Conservation (phyloP, 768 basidiomycete genomes). For the Amanita muscaria region DNA sequence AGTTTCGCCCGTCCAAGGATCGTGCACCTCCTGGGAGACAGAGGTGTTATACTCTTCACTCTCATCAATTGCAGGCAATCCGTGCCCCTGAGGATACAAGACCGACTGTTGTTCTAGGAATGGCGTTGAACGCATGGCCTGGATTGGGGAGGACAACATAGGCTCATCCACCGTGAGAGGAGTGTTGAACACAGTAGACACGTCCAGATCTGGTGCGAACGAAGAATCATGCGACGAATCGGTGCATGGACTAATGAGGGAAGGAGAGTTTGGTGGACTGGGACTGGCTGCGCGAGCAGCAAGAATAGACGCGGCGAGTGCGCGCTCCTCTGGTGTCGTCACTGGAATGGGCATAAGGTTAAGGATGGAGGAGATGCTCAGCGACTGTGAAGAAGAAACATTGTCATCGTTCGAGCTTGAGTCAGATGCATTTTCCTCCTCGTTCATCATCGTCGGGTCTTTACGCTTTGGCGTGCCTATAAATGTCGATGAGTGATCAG, state of each 20-base stretch:
- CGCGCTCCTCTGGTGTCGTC: conserved; percentile 1
- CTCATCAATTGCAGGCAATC: neutral
- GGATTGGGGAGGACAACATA: neutral
- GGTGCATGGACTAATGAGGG: neutral
- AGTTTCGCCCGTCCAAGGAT: neutral
- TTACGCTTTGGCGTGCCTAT: too few relatives aligned
- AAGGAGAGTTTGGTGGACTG: neutral
- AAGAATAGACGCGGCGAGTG: conserved; percentile 2
- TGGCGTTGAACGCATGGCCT: neutral
- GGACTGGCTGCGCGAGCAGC: neutral
- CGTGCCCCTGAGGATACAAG: neutral
- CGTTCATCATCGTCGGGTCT: neutral
- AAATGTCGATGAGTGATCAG: neutral
- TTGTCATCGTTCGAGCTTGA: neutral
- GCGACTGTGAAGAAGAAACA: neutral
- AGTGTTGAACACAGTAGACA: conserved; percentile 1
- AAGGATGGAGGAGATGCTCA: conserved; percentile 4
- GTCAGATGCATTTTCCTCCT: too few relatives aligned
- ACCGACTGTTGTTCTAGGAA: neutral
- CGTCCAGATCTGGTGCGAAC: neutral
- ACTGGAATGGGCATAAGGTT: conserved; percentile 3
- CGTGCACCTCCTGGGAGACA: neutral
- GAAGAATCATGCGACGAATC: neutral
- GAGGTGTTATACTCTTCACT: neutral
- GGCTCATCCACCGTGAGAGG: neutral